Percentiles rank a stretch among this genome's conserved stretches.
Evolutionary conservation across 495 filamentous ascomycete genomes (phyloP).

Genomic region (Durotheca rogersii): DNA sequence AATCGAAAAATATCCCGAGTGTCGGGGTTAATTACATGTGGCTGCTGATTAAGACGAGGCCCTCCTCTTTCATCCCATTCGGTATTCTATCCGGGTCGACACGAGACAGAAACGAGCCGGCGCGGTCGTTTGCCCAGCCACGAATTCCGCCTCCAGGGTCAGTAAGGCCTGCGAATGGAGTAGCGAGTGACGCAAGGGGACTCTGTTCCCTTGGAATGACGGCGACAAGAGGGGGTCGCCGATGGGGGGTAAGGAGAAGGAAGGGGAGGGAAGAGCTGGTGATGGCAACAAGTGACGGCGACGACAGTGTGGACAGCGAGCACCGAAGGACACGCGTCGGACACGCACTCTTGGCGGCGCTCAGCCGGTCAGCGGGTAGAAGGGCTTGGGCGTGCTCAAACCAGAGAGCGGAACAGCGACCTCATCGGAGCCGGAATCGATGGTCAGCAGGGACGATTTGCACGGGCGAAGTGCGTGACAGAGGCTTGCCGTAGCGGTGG

Average conservation of each 20-base stretch:
- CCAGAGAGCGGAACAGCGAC: conserved; percentile 20
- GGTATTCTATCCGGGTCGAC: conserved; percentile 19
- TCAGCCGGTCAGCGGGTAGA: conserved; percentile 15
- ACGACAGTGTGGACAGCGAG: too few relatives aligned
- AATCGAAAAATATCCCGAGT: neutral
- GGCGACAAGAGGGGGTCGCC: too few relatives aligned
- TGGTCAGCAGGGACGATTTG: conserved; percentile 10
- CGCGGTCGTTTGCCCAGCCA: conserved; percentile 19
- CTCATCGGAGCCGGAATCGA: conserved; percentile 16
- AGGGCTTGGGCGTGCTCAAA: conserved; percentile 23
- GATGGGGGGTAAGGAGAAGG: too few relatives aligned
- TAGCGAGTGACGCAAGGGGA: conserved; percentile 33
- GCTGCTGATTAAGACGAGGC: neutral
- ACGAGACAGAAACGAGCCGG: conserved; percentile 10
- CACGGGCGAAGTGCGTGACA: conserved; percentile 5
- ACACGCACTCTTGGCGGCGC: conserved; percentile 18
- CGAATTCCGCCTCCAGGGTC: conserved; percentile 1
- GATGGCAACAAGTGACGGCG: too few relatives aligned
- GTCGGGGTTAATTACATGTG: neutral
- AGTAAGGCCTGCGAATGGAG: conserved; percentile 18
- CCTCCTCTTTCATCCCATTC: neutral
- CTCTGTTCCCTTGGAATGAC: conserved; percentile 5
- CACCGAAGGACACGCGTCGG: conserved; percentile 24
- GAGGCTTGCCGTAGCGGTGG: conserved; percentile 7
- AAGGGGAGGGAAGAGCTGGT: neutral